Conservation (phyloP, 1,284 basidiomycete species). For the Apiotrichum laibachii region DNA sequence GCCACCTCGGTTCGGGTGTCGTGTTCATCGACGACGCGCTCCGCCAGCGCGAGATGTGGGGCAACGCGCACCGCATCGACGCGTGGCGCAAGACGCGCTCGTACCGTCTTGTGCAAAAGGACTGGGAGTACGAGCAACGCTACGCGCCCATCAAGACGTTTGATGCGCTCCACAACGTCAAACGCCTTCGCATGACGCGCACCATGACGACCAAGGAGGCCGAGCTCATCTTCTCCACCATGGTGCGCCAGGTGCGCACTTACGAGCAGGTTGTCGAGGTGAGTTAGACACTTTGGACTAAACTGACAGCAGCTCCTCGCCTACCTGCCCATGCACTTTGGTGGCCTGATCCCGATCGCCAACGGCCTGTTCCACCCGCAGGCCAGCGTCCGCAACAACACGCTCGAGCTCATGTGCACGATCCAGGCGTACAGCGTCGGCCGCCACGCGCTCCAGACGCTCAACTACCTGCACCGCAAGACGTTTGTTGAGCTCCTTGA, state of each 20-base stretch:
- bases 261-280: conserved; percentile 91
- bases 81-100: conserved; percentile 70
- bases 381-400: conserved; percentile 68
- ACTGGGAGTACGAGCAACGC: conserved; percentile 57
- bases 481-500: conserved; percentile 30
- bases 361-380: conserved; percentile 88
- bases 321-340: conserved; percentile 69
- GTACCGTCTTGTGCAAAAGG: conserved; percentile 63
- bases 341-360: conserved; percentile 78
- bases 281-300: conserved; percentile 28
- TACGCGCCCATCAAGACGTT: conserved; percentile 61
- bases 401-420: conserved; percentile 78
- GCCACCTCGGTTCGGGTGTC: conserved; percentile 64
- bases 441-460: conserved; percentile 70
- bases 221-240: conserved; percentile 68
- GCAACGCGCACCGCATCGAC: conserved; percentile 72
- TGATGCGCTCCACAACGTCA: conserved; percentile 71
- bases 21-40: conserved; percentile 65
- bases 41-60: conserved; percentile 61
- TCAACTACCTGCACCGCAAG: conserved; percentile 85
- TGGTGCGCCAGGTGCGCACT: conserved; percentile 66
- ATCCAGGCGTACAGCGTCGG: conserved; percentile 77
- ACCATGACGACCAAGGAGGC: conserved; percentile 65
- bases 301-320: conserved; percentile 66
- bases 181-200: conserved; percentile 63